These are phyloP conservation scores for Mollisiaceae sp. DNA, from an alignment of 2,329 filamentous ascomycete genomes.

Conservation along the genomic window DNA sequence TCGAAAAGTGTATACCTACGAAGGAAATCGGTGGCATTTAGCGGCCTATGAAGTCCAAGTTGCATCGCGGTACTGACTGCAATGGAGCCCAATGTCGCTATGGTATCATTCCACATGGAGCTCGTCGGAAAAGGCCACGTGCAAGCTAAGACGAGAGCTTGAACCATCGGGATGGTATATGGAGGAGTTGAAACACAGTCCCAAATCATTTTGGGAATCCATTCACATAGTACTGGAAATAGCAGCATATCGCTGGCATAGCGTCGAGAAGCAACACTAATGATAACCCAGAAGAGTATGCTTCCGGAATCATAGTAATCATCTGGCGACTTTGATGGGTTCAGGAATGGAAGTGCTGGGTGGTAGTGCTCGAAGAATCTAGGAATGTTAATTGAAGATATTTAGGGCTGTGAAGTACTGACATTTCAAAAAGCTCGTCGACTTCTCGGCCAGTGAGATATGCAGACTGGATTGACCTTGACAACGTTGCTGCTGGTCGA, in stretches of 20 bases:
- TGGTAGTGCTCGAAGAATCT: constrained; percentile 31
- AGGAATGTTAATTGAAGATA: background rate
- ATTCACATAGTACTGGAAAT: constrained; percentile 15
- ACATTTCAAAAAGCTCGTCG: constrained; percentile 25
- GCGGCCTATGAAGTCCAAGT: constrained; percentile 34
- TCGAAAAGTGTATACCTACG: background rate
- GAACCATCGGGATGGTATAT: constrained; percentile 19
- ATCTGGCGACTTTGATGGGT: constrained; percentile 24
- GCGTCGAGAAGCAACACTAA: constrained; percentile 29
- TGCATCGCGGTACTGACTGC: constrained; percentile 35
- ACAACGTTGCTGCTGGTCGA: background rate
- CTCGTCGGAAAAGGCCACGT: constrained; percentile 37
- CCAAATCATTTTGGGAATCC: constrained; percentile 26
- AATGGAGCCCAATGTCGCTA: constrained; percentile 31
- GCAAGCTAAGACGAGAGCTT: constrained; percentile 31
- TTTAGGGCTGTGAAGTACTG: background rate
- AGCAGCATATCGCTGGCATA: constrained; percentile 24
- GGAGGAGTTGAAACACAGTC: constrained; percentile 13
- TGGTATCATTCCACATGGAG: constrained; percentile 31
- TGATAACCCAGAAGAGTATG: constrained; percentile 29
- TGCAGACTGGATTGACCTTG: constrained; percentile 19
- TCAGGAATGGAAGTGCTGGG: constrained; percentile 24
- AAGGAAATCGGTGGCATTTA: constrained; percentile 31
- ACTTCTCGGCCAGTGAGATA: constrained; percentile 16
- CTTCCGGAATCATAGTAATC: constrained; percentile 21